Conservation (phyloP, 306 rosid species). For the Glycyrrhiza uralensis region DNA sequence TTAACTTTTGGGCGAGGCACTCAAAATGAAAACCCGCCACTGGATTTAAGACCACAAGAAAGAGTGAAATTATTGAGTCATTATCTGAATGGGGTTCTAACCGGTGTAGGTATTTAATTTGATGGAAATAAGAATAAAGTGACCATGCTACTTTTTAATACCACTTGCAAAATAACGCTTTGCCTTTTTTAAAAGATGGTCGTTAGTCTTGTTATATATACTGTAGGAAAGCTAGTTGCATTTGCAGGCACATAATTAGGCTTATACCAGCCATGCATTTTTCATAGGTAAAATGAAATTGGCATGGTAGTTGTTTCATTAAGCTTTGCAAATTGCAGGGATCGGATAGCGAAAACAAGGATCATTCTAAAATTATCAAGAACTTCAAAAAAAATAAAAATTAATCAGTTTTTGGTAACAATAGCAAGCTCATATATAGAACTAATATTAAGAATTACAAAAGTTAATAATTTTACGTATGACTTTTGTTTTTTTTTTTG, state of each 20-base stretch:
- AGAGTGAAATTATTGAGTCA: background rate
- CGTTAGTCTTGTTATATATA: conserved; percentile 25
- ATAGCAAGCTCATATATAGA: too few relatives aligned
- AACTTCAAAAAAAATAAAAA: too few relatives aligned
- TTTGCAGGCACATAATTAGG: conserved; percentile 21
- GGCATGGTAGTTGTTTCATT: background rate
- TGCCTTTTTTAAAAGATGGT: conserved; percentile 21
- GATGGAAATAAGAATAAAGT: conserved; percentile 38
- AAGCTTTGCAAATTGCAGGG: conserved; percentile 9
- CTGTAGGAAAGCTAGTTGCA: background rate
- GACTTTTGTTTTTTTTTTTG: too few relatives aligned
- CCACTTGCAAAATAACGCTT: conserved; percentile 32
- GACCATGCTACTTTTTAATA: conserved; percentile 20
- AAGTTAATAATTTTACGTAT: too few relatives aligned
- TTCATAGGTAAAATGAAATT: background rate
- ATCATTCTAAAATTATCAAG: background rate
- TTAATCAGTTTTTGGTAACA: too few relatives aligned
- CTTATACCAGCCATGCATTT: conserved; percentile 4
- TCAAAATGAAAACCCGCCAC: background rate
- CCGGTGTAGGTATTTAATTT: conserved; percentile 11
- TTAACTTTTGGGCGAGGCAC: background rate
- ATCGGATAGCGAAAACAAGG: too few relatives aligned
- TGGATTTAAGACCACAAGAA: background rate
- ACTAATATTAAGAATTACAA: too few relatives aligned
- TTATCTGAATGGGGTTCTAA: background rate